phyloP scores from a whole-genome alignment of 1,139 yeast genomes.

The Kazachstania sp. region DNA sequence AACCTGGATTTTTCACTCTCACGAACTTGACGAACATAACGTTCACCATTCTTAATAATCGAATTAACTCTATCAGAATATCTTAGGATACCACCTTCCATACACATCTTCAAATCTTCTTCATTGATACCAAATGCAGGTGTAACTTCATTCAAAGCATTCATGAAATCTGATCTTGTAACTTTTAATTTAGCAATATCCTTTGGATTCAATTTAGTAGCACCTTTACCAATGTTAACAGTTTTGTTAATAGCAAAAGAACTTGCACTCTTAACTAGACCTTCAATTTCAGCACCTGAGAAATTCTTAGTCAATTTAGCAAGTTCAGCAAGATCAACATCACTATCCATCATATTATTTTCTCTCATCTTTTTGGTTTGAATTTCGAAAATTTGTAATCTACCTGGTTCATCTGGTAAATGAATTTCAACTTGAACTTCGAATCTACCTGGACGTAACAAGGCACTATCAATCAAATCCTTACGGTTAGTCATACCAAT shows the following conservation, averaged over 20 bases:
- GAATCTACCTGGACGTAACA: slow-evolving; percentile 96
- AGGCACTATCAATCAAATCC: slow-evolving; percentile 88
- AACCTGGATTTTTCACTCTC: slow-evolving; percentile 71
- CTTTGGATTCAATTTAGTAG: slow-evolving; percentile 48
- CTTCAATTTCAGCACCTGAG: slow-evolving; percentile 98
- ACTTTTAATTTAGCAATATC: slow-evolving; percentile 64
- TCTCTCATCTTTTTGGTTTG: slow-evolving; percentile 88
- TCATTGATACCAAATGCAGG: slow-evolving; percentile 98
- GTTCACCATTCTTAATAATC: slow-evolving; percentile 64
- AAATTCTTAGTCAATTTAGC: slow-evolving; percentile 83
- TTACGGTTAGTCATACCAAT: slow-evolving; percentile 98
- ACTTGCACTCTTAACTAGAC: slow-evolving; percentile 90
- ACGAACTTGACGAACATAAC: slow-evolving; percentile 71
- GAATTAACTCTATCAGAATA: slow-evolving; percentile 61
- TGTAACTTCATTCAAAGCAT: slow-evolving; percentile 77
- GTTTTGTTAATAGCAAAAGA: slow-evolving; percentile 87
- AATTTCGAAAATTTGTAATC: slow-evolving; percentile 81
- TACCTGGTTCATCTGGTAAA: slow-evolving; percentile 88
- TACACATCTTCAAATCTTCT: slow-evolving; percentile 72
- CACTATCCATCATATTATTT: slow-evolving; percentile 63
- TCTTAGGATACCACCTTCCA: slow-evolving; percentile 80
- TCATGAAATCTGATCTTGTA: slow-evolving; percentile 67
- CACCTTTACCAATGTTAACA: slow-evolving; percentile 76
- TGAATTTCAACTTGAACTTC: slow-evolving; percentile 97
- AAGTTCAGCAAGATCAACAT: slow-evolving; percentile 70